Evolutionary conservation across 177 flowering plant species (phyloP), one percentile per base, ranked within the genome.

Genomic region (Telopea speciosissima): DNA sequence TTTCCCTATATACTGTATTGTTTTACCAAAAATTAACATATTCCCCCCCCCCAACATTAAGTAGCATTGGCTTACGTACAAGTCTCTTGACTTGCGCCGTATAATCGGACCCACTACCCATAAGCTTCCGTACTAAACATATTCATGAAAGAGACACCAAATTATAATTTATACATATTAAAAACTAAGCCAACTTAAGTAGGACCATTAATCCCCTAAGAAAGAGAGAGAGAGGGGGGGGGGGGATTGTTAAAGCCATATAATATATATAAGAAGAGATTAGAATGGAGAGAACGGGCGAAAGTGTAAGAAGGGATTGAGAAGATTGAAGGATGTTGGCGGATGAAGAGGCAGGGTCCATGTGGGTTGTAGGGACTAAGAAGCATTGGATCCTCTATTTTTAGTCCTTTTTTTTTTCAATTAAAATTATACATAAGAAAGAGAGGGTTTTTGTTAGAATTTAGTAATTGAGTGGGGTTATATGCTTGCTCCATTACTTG

Each of bases 121-220:
- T 68, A 36, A 69, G 31, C 61, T 22, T 80, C 80, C 81, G 77
- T 78, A 78, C 81, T 21, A 69, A 21, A 70, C 66, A 54, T 75
- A 69, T 69, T n/a, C 24, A 69, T 70, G 70, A 67, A 80, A 69
- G 65, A 21, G 66, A 64, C 74, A 66, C 8, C n/a, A 45, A 61
- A 67, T 66, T 28, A 25, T 19, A 3, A 5, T 44, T 7, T 12
- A 31, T 13, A 62, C 2, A 14, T 16, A 21, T 12, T 13, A 6
- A 12, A 22, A 58, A 61, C 66, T 9, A 23, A 67, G 67, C 65
- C 66, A 61, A 40, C 23, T 28, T 26, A 26, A 58, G 69, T 61
- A 26, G 70, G 62, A 68, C 69, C 70, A n/a, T n/a, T n/a, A 59
- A 22, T 62, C 23, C 8, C 14, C 42, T 19, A 31, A 70, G 5